These are phyloP conservation scores for Talaromyces sp. DNA, from an alignment of 2,329 filamentous ascomycete genomes.

Conservation along the genomic window DNA sequence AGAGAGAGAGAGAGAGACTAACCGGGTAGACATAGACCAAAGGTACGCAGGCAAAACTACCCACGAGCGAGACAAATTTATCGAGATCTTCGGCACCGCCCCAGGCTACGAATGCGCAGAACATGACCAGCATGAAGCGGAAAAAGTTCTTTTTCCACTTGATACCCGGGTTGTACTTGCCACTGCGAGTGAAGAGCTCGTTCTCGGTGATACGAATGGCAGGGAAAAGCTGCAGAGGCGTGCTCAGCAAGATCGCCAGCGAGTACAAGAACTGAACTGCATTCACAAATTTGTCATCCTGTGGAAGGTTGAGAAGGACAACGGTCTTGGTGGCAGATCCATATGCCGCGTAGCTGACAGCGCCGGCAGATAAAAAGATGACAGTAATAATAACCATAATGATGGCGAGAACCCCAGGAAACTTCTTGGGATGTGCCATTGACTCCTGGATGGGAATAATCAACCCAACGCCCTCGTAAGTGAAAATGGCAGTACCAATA, in stretches of 20 bases:
- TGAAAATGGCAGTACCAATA: slow-evolving; percentile 98
- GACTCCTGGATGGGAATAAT: slow-evolving; percentile 98
- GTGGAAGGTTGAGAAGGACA: slow-evolving; percentile 90
- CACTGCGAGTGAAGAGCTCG: slow-evolving; percentile 84
- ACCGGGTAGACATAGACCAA: slow-evolving; percentile 97
- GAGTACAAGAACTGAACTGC: slow-evolving; percentile 95
- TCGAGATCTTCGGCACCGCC: slow-evolving; percentile 87
- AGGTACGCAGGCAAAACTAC: slow-evolving; percentile 96
- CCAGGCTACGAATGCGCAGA: slow-evolving; percentile 87
- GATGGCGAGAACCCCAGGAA: slow-evolving; percentile 76
- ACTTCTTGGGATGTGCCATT: slow-evolving; percentile 87
- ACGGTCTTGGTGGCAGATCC: slow-evolving; percentile 94
- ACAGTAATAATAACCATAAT: slow-evolving; percentile 96
- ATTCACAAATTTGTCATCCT: slow-evolving; percentile 93
- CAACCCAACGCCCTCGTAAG: slow-evolving; percentile 93
- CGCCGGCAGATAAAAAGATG: slow-evolving; percentile 85
- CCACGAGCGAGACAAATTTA: slow-evolving; percentile 94
- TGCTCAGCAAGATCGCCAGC: slow-evolving; percentile 92
- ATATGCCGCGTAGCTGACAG: slow-evolving; percentile 91
- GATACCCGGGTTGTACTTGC: slow-evolving; percentile 96
- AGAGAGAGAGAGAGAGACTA: slow-evolving; percentile 40
- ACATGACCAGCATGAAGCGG: slow-evolving; percentile 83
- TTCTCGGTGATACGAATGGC: slow-evolving; percentile 96
- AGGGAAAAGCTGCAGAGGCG: slow-evolving; percentile 93
- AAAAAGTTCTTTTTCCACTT: slow-evolving; percentile 99